Conservation (phyloP, 2,329 filamentous ascomycete genomes). For the Microsporum ferrugineum region DNA sequence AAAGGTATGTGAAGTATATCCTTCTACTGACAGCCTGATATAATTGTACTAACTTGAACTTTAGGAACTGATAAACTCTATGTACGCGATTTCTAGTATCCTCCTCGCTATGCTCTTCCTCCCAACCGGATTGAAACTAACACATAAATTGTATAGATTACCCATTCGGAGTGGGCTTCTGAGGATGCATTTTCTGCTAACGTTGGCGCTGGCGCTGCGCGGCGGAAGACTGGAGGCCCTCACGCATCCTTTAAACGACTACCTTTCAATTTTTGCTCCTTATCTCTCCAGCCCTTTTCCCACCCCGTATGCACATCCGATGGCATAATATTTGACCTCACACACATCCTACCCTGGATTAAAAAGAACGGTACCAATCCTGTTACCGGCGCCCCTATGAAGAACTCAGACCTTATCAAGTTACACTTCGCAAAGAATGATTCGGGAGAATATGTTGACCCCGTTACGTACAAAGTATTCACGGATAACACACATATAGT, state of each 20-base stretch:
- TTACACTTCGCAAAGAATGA: slow-evolving; percentile 88
- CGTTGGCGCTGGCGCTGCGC: slow-evolving; percentile 55
- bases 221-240: slow-evolving; percentile 39
- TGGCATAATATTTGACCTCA: slow-evolving; percentile 88
- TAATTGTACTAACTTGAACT: slow-evolving; percentile 6
- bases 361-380: slow-evolving; percentile 90
- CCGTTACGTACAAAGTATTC: slow-evolving; percentile 93
- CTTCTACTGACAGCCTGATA: neutral
- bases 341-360: slow-evolving; percentile 87
- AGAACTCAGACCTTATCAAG: slow-evolving; percentile 73
- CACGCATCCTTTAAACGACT: slow-evolving; percentile 70
- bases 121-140: slow-evolving; percentile 9
- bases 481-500: slow-evolving; percentile 98
- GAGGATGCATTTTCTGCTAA: slow-evolving; percentile 78
- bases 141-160: slow-evolving; percentile 50
- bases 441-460: slow-evolving; percentile 83
- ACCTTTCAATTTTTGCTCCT: slow-evolving; percentile 96
- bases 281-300: slow-evolving; percentile 87
- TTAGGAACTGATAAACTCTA: slow-evolving; percentile 42
- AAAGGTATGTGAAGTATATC: slow-evolving; percentile 24
- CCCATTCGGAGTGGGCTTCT: slow-evolving; percentile 94
- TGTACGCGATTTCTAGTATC: slow-evolving; percentile 23
- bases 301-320: slow-evolving; percentile 83
- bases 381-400: slow-evolving; percentile 66
- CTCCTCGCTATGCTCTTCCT: slow-evolving; percentile 13